phyloP scores from a whole-genome alignment of 225 moss, liverwort and hornwort species.

The Climacium dendroides region DNA sequence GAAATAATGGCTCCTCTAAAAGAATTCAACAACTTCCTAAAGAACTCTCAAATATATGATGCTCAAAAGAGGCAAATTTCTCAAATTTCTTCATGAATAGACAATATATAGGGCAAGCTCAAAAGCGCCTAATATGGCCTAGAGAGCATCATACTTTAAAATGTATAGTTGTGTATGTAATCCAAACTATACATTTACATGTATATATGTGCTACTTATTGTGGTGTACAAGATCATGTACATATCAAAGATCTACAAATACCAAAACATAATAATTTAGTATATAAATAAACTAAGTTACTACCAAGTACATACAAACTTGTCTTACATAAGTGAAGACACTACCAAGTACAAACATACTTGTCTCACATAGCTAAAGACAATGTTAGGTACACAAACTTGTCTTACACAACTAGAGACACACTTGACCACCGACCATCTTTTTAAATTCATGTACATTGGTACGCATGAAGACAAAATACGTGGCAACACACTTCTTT shows the following conservation, averaged over 20 bases:
- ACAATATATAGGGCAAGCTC: accelerated
- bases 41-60: too few relatives aligned
- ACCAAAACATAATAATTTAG: too few relatives aligned
- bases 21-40: not conserved
- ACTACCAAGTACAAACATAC: too few relatives aligned
- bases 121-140: accelerated
- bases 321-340: not conserved
- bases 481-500: accelerated
- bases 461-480: not conserved
- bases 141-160: not conserved
- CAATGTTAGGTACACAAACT: too few relatives aligned
- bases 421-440: too few relatives aligned
- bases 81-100: not conserved
- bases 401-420: not conserved
- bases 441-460: too few relatives aligned
- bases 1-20: accelerated
- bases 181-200: accelerated
- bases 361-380: too few relatives aligned
- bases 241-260: too few relatives aligned
- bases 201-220: accelerated
- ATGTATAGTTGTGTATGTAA: too few relatives aligned
- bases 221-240: too few relatives aligned
- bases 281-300: too few relatives aligned
- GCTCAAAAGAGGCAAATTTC: not conserved
- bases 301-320: too few relatives aligned